These are phyloP conservation scores for Amylostereum areolatum DNA, from an alignment of 1,284 basidiomycete genomes.

Conservation along the genomic window DNA sequence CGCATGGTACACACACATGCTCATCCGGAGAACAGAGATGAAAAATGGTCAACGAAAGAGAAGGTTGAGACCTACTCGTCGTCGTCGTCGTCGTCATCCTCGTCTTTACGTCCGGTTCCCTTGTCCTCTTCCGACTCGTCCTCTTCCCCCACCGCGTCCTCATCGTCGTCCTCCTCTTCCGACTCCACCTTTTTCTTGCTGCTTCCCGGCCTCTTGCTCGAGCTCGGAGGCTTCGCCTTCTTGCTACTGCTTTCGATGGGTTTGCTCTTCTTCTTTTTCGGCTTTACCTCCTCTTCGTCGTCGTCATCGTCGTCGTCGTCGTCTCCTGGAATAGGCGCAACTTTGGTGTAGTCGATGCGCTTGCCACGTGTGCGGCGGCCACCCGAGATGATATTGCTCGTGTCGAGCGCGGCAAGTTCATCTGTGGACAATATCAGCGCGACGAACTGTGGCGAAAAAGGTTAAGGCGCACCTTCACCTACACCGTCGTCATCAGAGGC, in stretches of 20 bases:
- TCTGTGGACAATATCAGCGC: slow-evolving; percentile 14
- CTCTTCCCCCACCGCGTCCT: slow-evolving; percentile 19
- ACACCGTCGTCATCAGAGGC: slow-evolving; percentile 20
- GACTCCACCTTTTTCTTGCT: slow-evolving; percentile 13
- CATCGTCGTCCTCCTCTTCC: slow-evolving; percentile 11
- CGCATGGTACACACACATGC: too few relatives aligned
- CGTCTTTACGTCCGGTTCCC: neutral
- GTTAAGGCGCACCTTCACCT: slow-evolving; percentile 22
- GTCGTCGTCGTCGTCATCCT: neutral
- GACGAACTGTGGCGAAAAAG: neutral
- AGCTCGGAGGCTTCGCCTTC: slow-evolving; percentile 8
- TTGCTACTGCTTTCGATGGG: slow-evolving; percentile 5
- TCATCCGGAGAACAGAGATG: too few relatives aligned
- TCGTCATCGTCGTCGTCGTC: slow-evolving; percentile 26
- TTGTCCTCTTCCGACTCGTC: slow-evolving; percentile 15
- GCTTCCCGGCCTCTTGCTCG: too few relatives aligned
- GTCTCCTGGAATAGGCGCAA: slow-evolving; percentile 17
- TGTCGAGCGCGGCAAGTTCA: slow-evolving; percentile 23
- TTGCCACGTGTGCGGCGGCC: slow-evolving; percentile 29
- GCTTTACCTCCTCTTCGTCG: slow-evolving; percentile 18
- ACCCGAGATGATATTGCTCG: slow-evolving; percentile 22
- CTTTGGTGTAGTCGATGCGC: slow-evolving; percentile 30
- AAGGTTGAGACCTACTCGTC: neutral
- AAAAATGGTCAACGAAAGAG: too few relatives aligned
- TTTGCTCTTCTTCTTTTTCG: slow-evolving; percentile 13